Base-by-base conservation (phyloP, 371 early-diverging fungal genomes). In the Parasitella parasitica region DNA sequence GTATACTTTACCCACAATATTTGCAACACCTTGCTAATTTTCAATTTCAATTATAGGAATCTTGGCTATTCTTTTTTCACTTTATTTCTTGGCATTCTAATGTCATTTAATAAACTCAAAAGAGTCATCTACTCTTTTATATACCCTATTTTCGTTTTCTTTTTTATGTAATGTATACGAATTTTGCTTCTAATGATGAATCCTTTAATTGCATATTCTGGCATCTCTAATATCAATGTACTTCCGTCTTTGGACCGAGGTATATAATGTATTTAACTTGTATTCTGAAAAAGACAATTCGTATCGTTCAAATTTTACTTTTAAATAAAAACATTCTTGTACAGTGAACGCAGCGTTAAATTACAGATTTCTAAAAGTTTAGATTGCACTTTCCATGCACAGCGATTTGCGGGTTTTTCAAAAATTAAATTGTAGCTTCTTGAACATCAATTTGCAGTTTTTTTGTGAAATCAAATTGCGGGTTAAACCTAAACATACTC, bases 141-240 rank as follows among this genome's bases (percentile, higher is more conserved):
- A 49, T 57, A 55, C 15, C 38, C 7, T 49, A 30, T 30, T 57
- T 50, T 30, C 48, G 6, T 52, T 63, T 36, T 32, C 8, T 52
- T 20, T 57, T 54, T 53, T 50, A 48, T 57, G 34, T 20, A 34
- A 27, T 39, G 53, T 26, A 54, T 58, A 52, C 46, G 38, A 53
- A 43, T 64, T 52, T 43, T 61, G 13, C 12, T 32, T 46, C 35
- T 54, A 27, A 69, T 66, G 70, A 70, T 70, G 70, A 70, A 57
- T 59, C 27, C 37, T 50, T 58, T 55, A 58, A 56, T 36, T 63
- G 66, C 66, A 62, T 59, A 59, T 70, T 70, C 70, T 70, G 70
- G 70, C 70, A 70, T 66, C 66, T 70, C 70, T 70, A 70, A 70
- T 70, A 70, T 66, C 63, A 70, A 66, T 70, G 36, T 51, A 18